phyloP scores from a whole-genome alignment of 1,284 basidiomycete species.

The Phellinidium pouzarii region DNA sequence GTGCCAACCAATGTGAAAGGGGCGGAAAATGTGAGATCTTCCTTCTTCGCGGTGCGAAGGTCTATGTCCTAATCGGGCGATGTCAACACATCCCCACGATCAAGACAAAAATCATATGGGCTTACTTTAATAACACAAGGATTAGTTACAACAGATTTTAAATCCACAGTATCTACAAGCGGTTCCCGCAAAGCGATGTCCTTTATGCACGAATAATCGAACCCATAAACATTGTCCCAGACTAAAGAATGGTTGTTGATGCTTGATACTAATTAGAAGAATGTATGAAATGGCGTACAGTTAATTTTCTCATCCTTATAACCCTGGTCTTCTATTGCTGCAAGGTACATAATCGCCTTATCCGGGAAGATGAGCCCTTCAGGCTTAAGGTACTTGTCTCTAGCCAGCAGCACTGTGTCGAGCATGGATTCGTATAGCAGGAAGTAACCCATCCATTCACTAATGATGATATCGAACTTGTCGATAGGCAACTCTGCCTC shows the following conservation, averaged over 20 bases:
- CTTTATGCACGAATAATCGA: conserved; percentile 99
- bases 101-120: conserved; percentile 3
- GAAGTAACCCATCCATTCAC: conserved; percentile 98
- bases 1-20: conserved; percentile 81
- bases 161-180: conserved; percentile 94
- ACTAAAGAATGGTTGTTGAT: conserved; percentile 52
- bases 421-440: conserved; percentile 99
- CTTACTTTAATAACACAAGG: conserved; percentile 79
- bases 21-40: conserved; percentile 84
- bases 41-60: conserved; percentile 88
- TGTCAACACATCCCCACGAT: conserved; percentile 1
- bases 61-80: conserved; percentile 68
- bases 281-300: conserved; percentile 49
- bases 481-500: conserved; percentile 81
- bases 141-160: conserved; percentile 88
- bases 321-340: conserved; percentile 98
- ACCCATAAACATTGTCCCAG: conserved; percentile 99
- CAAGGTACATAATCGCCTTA: conserved; percentile 87
- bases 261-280: not conserved
- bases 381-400: conserved; percentile 93
- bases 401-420: conserved; percentile 93
- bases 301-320: conserved; percentile 99
- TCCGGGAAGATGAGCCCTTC: conserved; percentile 96
- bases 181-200: conserved; percentile 97
- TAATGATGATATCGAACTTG: conserved; percentile 97